Percentiles rank a stretch among this genome's conserved stretches.
Conservation (phyloP, 805 yeast species). For the Saturnispora silvae region DNA sequence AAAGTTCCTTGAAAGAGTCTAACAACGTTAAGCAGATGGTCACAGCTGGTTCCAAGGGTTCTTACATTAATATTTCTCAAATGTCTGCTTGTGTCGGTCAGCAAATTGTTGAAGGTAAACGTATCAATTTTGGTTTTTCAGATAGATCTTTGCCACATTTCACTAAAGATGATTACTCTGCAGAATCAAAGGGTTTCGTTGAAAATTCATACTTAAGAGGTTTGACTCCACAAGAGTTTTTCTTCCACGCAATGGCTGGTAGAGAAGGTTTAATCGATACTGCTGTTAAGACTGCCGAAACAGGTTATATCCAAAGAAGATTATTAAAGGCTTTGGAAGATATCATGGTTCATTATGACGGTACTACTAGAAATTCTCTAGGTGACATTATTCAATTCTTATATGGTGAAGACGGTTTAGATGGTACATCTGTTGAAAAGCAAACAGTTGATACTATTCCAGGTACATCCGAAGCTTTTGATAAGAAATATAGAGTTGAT, state of each 20-base stretch:
- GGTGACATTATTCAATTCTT: constrained; percentile 95
- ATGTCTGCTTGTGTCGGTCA: constrained; percentile 99
- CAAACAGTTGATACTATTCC: constrained; percentile 94
- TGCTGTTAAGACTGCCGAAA: constrained; percentile 98
- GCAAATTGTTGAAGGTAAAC: constrained; percentile 98
- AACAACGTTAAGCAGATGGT: constrained; percentile 99
- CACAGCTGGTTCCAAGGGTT: constrained; percentile 97
- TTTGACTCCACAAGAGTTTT: constrained; percentile 95
- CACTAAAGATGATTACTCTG: constrained; percentile 96
- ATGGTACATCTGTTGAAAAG: constrained; percentile 95
- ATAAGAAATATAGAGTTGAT: constrained; percentile 75
- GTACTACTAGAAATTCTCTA: constrained; percentile 93
- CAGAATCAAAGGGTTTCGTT: constrained; percentile 96
- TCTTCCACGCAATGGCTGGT: constrained; percentile 99
- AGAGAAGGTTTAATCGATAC: constrained; percentile 99
- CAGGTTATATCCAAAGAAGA: constrained; percentile 98
- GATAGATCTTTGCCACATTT: constrained; percentile 97
- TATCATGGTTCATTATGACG: constrained; percentile 90
- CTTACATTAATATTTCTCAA: constrained; percentile 95
- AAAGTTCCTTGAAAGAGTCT: constrained; percentile 84
- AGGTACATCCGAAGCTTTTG: constrained; percentile 79
- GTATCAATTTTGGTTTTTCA: constrained; percentile 94
- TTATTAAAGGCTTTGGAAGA: constrained; percentile 96
- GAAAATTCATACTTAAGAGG: constrained; percentile 97
- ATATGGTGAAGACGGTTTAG: constrained; percentile 98